A percentile compares a stretch with the other conserved stretches of the same genome.
Evolutionary conservation across 2,329 filamentous ascomycete species (phyloP).

Genomic region (Diaporthe destruens): DNA sequence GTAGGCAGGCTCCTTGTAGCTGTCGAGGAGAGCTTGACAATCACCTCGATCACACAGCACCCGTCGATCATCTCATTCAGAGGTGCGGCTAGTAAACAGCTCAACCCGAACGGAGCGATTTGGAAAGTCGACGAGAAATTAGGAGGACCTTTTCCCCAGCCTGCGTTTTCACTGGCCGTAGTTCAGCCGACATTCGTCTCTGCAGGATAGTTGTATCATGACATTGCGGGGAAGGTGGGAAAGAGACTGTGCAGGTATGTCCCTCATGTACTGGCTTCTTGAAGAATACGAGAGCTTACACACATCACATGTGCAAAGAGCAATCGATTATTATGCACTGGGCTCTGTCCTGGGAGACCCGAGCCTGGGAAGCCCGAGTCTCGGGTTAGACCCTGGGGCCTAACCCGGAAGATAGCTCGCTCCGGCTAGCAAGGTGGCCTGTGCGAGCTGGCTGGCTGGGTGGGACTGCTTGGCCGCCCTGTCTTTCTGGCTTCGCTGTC

Average conservation of each 20-base stretch:
- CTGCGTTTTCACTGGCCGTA: no score
- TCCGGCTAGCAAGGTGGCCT: slow-evolving; percentile 26
- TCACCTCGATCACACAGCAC: background rate
- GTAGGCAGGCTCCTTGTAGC: background rate
- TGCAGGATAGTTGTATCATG: slow-evolving; percentile 18
- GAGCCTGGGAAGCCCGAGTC: no score
- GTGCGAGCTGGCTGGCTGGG: slow-evolving; percentile 8
- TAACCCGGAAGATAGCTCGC: slow-evolving; percentile 22
- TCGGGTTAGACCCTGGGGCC: slow-evolving; percentile 24
- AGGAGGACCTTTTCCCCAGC: background rate
- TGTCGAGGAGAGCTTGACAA: no score
- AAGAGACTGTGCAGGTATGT: background rate
- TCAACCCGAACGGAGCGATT: slow-evolving; percentile 28
- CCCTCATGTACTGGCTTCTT: no score
- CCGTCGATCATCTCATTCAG: slow-evolving; percentile 4
- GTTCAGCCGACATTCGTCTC: background rate
- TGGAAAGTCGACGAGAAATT: slow-evolving; percentile 27
- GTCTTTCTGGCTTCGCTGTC: slow-evolving; percentile 36
- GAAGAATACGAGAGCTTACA: no score
- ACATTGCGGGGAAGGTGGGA: slow-evolving; percentile 12
- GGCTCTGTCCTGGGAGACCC: no score
- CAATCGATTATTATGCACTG: no score
- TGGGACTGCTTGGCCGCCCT: slow-evolving; percentile 17
- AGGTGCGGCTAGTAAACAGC: slow-evolving; percentile 16
- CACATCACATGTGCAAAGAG: no score